Base-by-base conservation (phyloP, 2,329 filamentous ascomycete genomes). In the Colletotrichum incanum region DNA sequence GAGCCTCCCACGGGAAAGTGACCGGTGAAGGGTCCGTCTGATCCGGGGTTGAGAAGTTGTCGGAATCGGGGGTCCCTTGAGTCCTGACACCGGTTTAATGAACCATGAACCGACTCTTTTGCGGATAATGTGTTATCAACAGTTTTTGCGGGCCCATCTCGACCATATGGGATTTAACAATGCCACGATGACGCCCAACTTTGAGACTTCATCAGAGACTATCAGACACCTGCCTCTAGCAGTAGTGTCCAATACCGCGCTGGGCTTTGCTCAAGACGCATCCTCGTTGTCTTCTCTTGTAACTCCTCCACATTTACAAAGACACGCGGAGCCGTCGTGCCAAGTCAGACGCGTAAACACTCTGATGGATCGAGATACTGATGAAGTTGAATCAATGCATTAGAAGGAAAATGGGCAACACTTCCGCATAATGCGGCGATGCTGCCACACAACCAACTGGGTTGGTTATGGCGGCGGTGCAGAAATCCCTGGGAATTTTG, bases 1-100 rank as follows among this genome's bases (percentile, higher is more conserved):
- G 16, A 20, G 34, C 18, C 23, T 49, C 34, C 34, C 47, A 31
- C 49, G 34, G 9, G 47, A 14, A 20, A 47, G 1, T 39, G 16
- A 23, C 16, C 23, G 41, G 34, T 23, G 26, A 54, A 60, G 54
- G 54, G 61, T 60, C 54, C 62, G 54, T 66, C 67, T 66, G 43
- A 52, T 68, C 65, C 65, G 52, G 45, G 37, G 18, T 50, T 18
- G 16, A 52, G 43, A 23, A n/a, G 16, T 16, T 16, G n/a, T 47
- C n/a, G 50, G 4, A 4, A 12, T 31, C 26, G 26, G 26, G 43
- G 47, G 47, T 31, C 6, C 28, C 34, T 37, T 37, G 34, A 37
- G n/a, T 26, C 47, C 47, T 6, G 14, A 50, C 11, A 50, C 23
- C 11, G 23, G 26, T 14, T 50, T 18, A 14, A 28, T 18, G 47